Percentiles rank a stretch among this genome's conserved stretches.
Conservation (phyloP, 2,329 filamentous ascomycete genomes). For the Colletotrichum karsti region DNA sequence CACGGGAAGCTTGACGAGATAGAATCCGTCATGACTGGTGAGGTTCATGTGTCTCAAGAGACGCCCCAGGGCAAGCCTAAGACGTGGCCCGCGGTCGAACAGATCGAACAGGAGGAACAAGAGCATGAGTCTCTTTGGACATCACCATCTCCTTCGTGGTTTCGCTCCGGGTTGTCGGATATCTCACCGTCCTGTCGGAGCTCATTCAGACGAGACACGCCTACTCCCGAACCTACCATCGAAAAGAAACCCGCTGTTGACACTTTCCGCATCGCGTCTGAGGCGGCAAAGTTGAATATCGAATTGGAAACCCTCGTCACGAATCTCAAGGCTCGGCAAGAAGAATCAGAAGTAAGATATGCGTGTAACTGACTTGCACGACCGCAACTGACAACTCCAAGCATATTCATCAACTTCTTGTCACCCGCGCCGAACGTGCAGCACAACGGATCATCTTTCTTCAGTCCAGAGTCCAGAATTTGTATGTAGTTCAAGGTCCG, state of each 20-base stretch:
- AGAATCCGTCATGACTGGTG: conserved; percentile 37
- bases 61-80: conserved; percentile 27
- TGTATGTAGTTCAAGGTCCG: conserved; percentile 49
- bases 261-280: conserved; percentile 44
- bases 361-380: neutral
- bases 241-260: conserved; percentile 37
- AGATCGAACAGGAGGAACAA: conserved; percentile 18
- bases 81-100: conserved; percentile 27
- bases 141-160: conserved; percentile 44
- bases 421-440: conserved; percentile 65
- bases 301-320: conserved; percentile 59
- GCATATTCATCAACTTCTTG: conserved; percentile 70
- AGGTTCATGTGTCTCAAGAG: conserved; percentile 10
- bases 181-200: conserved; percentile 43
- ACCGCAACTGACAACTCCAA: conserved; percentile 35
- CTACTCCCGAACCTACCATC: conserved; percentile 7
- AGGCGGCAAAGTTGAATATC: conserved; percentile 55
- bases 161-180: conserved; percentile 49
- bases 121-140: conserved; percentile 39
- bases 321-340: conserved; percentile 62
- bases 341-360: conserved; percentile 64
- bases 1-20: conserved; percentile 46
- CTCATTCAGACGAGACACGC: conserved; percentile 34
- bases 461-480: conserved; percentile 64
- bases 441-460: conserved; percentile 67